These are phyloP conservation scores for Gastrodia elata DNA, from an alignment of 106 monocot genomes.

Conservation along the genomic window DNA sequence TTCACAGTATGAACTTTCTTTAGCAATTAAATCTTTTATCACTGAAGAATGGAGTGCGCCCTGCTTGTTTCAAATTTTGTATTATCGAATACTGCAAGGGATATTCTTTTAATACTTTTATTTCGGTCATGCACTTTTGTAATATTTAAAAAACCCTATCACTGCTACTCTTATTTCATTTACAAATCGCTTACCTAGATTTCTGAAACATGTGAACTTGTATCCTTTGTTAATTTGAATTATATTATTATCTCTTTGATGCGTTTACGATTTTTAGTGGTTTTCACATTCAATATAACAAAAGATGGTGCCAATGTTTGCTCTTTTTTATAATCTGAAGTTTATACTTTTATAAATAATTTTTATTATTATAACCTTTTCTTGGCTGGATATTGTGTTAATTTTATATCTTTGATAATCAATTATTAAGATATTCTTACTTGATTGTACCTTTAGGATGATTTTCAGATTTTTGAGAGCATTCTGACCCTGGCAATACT, in stretches of 20 bases:
- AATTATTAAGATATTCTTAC: neutral
- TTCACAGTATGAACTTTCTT: neutral
- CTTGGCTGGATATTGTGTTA: neutral
- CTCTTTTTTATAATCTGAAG: neutral
- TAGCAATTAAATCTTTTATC: neutral
- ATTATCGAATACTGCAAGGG: neutral
- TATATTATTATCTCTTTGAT: neutral
- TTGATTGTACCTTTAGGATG: constrained; percentile 16
- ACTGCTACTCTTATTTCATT: neutral
- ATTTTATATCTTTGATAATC: neutral
- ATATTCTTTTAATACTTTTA: neutral
- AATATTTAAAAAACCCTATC: neutral
- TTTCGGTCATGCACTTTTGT: neutral
- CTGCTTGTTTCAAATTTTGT: neutral
- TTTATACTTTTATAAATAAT: neutral
- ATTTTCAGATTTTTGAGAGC: constrained; percentile 17
- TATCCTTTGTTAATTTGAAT: neutral
- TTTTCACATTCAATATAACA: neutral
- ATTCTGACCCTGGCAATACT: constrained; percentile 23
- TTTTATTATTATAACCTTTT: neutral
- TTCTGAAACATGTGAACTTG: neutral
- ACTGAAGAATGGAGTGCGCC: neutral
- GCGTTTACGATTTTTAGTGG: neutral
- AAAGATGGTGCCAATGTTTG: neutral
- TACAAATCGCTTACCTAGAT: neutral